phyloP scores from a whole-genome alignment of 805 yeast genomes.

The Cyberlindnera petersonii region DNA sequence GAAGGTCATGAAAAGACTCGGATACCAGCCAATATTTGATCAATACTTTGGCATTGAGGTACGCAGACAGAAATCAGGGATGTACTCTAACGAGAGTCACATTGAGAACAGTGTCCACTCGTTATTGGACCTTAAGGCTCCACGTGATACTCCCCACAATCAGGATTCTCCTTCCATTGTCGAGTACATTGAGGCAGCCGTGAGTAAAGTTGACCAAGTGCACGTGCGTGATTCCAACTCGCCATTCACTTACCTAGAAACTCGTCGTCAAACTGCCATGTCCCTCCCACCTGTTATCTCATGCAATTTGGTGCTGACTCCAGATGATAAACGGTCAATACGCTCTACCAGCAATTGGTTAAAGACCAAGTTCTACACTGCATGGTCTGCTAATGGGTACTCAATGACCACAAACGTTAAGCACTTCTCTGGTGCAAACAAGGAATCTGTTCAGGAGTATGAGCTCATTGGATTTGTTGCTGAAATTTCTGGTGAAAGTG shows the following conservation, averaged over 20 bases:
- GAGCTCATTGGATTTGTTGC: conserved; percentile 69
- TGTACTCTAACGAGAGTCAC: conserved; percentile 4
- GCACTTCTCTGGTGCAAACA: conserved; percentile 2
- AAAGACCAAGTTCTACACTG: conserved; percentile 54
- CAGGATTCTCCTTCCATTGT: conserved; percentile 45
- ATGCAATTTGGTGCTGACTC: conserved; percentile 52
- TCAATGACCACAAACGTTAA: conserved; percentile 31
- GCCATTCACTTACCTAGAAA: conserved; percentile 53
- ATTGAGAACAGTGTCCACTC: conserved; percentile 1
- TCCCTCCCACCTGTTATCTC: conserved; percentile 62
- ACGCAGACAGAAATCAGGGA: conserved; percentile 8
- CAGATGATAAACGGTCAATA: conserved; percentile 51
- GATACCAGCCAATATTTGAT: conserved; percentile 16
- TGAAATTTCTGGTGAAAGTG: conserved; percentile 44
- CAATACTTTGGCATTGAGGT: conserved; percentile 37
- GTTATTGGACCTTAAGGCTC: conserved; percentile 20
- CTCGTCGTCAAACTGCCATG: conserved; percentile 36
- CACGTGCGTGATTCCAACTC: conserved; percentile 50
- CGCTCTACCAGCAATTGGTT: conserved; percentile 55
- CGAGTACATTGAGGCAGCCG: conserved; percentile 57
- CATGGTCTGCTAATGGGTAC: conserved; percentile 29
- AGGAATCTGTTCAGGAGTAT: conserved; percentile 36
- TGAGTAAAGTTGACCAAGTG: conserved; percentile 48
- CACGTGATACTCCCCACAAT: too few species aligned
- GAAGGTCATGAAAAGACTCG: conserved; percentile 22